A percentile compares a stretch with the other conserved stretches of the same genome.
Conservation (phyloP, 2,329 filamentous ascomycete species). For the Alternaria dauci region DNA sequence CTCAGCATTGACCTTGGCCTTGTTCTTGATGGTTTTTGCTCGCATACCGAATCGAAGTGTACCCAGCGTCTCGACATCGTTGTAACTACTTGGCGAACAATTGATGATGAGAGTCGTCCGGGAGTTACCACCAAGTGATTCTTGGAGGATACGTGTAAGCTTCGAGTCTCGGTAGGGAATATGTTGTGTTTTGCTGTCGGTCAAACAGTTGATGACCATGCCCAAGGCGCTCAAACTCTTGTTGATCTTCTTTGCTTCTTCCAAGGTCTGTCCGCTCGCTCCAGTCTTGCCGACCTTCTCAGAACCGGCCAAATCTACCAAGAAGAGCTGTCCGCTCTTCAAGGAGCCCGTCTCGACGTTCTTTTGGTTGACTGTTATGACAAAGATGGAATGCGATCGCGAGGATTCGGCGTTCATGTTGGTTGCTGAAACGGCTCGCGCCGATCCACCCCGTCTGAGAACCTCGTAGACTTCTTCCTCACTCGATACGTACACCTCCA, state of each 20-base stretch:
- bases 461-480: slow-evolving; percentile 97
- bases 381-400: slow-evolving; percentile 97
- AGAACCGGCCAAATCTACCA: slow-evolving; percentile 97
- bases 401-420: slow-evolving; percentile 99
- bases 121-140: slow-evolving; percentile 96
- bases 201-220: slow-evolving; percentile 98
- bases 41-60: slow-evolving; percentile 94
- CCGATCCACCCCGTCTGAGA: slow-evolving; percentile 89
- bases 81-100: slow-evolving; percentile 98
- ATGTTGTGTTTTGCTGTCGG: slow-evolving; percentile 95
- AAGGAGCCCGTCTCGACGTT: slow-evolving; percentile 95
- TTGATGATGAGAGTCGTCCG: slow-evolving; percentile 99
- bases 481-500: slow-evolving; percentile 95
- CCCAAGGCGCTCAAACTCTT: slow-evolving; percentile 97
- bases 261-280: slow-evolving; percentile 93
- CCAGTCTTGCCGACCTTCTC: slow-evolving; percentile 99
- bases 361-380: slow-evolving; percentile 96
- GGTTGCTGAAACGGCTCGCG: slow-evolving; percentile 90
- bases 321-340: slow-evolving; percentile 94
- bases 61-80: slow-evolving; percentile 91
- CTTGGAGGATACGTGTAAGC: slow-evolving; percentile 95
- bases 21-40: slow-evolving; percentile 99
- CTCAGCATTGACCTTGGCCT: slow-evolving; percentile 99
- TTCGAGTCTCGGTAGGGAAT: slow-evolving; percentile 98
- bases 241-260: slow-evolving; percentile 99